phyloP scores from a whole-genome alignment of 257 asterid genomes.

The Solanum dulcamara region DNA sequence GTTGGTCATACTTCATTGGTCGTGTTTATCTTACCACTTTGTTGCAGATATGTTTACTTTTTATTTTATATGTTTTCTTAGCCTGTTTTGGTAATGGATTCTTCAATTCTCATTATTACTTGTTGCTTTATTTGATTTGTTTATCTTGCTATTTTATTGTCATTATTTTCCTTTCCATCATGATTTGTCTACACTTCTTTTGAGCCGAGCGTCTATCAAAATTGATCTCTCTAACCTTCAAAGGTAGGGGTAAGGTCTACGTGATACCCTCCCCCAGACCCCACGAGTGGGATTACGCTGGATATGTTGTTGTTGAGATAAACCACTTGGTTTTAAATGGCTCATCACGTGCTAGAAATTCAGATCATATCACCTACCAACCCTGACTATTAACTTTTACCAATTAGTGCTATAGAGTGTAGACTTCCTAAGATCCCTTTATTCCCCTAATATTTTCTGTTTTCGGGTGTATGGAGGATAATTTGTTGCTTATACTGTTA shows the following conservation, averaged over 20 bases:
- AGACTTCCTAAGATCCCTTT: not conserved
- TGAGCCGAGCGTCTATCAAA: no score
- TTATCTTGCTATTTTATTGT: not conserved
- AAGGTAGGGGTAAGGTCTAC: not conserved
- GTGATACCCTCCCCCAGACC: not conserved
- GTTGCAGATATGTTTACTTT: not conserved
- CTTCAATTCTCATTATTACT: not conserved
- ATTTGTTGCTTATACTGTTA: not conserved
- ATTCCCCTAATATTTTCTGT: not conserved
- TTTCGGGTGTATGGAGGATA: not conserved
- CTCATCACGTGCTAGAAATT: not conserved
- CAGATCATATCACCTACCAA: not conserved
- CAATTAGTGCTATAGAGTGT: not conserved
- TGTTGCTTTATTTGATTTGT: not conserved
- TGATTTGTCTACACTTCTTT: not conserved
- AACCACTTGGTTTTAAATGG: not conserved
- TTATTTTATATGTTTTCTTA: no score
- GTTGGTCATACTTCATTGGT: no score
- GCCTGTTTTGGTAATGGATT: not conserved
- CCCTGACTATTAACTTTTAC: not conserved
- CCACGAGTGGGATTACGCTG: not conserved
- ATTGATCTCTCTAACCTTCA: no score
- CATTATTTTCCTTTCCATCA: not conserved
- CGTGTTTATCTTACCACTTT: no score
- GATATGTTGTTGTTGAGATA: not conserved